Conservation (phyloP, 768 basidiomycete species). For the Hypholoma sublateritium region DNA sequence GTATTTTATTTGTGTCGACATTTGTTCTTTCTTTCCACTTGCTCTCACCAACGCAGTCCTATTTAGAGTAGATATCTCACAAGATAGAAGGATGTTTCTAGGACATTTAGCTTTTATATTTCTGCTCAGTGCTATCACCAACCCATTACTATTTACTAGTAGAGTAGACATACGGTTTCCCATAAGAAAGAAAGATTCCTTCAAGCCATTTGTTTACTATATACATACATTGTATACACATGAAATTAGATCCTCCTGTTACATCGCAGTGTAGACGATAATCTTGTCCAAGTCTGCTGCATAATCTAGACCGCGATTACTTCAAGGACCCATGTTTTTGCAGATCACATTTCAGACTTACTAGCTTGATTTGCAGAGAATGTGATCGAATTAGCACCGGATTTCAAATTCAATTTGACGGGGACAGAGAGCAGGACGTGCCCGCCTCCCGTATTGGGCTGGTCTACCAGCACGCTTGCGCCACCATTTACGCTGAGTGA, state of each 20-base stretch:
- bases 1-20: background rate
- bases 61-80: background rate
- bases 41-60: background rate
- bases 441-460: constrained; percentile 58
- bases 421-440: constrained; percentile 55
- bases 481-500: constrained; percentile 55
- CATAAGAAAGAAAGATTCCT: no score
- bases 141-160: no score
- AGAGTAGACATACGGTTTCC: no score
- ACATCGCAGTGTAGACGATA: constrained; percentile 50
- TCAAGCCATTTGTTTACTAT: background rate
- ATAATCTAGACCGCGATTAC: constrained; percentile 36
- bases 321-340: background rate
- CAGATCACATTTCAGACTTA: constrained; percentile 25
- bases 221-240: background rate
- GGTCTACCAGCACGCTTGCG: constrained; percentile 48
- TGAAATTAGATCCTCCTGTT: constrained; percentile 2
- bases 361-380: constrained; percentile 49
- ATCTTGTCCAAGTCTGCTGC: constrained; percentile 64
- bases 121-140: no score
- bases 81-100: background rate
- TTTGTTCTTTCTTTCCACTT: background rate
- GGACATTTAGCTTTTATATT: no score
- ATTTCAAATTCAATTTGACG: constrained; percentile 48
- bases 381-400: constrained; percentile 52